Evolutionary conservation across 495 filamentous ascomycete species (phyloP).

Genomic region (Trichodelitschia bisporula): DNA sequence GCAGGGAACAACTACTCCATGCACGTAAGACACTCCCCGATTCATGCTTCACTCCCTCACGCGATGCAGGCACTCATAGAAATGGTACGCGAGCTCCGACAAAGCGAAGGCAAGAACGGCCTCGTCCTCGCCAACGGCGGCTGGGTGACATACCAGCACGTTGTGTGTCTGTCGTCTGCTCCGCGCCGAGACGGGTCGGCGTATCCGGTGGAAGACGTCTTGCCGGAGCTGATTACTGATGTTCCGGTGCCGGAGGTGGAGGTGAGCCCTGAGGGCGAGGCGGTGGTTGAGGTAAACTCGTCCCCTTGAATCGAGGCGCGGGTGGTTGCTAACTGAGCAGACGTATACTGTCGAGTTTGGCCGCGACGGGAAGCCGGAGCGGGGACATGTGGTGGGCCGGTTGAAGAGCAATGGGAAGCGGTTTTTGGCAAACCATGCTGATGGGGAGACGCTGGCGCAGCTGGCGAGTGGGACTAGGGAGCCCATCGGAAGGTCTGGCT

Average conservation of each 20-base stretch:
- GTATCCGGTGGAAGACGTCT: slow-evolving; percentile 20
- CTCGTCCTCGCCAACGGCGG: slow-evolving; percentile 32
- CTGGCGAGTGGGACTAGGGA: slow-evolving; percentile 11
- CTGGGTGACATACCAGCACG: slow-evolving; percentile 27
- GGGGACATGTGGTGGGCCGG: slow-evolving; percentile 24
- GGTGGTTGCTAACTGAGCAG: no score
- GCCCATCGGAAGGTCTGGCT: slow-evolving; percentile 19
- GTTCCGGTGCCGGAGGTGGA: slow-evolving; percentile 14
- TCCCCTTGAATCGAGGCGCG: no score
- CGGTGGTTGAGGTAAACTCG: slow-evolving; percentile 22
- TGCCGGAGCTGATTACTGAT: slow-evolving; percentile 12
- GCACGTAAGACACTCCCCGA: slow-evolving; percentile 23
- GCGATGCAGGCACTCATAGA: slow-evolving; percentile 21
- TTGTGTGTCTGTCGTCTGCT: slow-evolving; percentile 21
- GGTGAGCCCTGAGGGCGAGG: slow-evolving; percentile 19
- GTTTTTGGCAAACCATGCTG: slow-evolving; percentile 25
- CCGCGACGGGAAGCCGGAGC: slow-evolving; percentile 19
- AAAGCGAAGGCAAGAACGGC: slow-evolving; percentile 17
- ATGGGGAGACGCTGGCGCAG: slow-evolving; percentile 16
- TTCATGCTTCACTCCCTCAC: background rate
- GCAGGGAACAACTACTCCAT: slow-evolving; percentile 37
- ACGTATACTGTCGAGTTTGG: slow-evolving; percentile 30
- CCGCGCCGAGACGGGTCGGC: slow-evolving; percentile 14
- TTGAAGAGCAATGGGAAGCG: slow-evolving; percentile 19
- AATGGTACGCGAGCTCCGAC: slow-evolving; percentile 21